Percentiles rank a stretch among this genome's conserved stretches.
Evolutionary conservation across 495 filamentous ascomycete genomes (phyloP).

Genomic region (Terfezia boudieri): DNA sequence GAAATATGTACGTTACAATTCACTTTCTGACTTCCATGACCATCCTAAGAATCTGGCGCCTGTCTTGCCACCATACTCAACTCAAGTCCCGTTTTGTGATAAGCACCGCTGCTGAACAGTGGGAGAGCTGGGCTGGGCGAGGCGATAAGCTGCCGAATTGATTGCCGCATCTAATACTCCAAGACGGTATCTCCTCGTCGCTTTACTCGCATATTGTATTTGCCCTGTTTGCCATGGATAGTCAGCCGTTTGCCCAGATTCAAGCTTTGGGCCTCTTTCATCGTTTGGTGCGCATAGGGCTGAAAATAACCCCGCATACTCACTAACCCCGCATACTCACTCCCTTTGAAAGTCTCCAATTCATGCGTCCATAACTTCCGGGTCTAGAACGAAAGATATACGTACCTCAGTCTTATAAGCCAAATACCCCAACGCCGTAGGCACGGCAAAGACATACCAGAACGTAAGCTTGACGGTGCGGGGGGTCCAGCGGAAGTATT

Average conservation of each 20-base stretch:
- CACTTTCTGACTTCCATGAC: no score
- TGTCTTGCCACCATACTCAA: no score
- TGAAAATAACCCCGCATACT: neutral
- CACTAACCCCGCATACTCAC: neutral
- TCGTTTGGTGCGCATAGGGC: neutral
- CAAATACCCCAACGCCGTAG: constrained; percentile 40
- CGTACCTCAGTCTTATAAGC: constrained; percentile 57
- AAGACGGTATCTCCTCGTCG: constrained; percentile 53
- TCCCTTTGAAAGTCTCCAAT: neutral
- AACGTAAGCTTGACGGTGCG: constrained; percentile 60
- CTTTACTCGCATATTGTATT: constrained; percentile 71
- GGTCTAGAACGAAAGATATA: neutral
- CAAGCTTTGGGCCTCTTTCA: neutral
- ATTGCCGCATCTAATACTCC: constrained; percentile 36
- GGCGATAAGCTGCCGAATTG: no score
- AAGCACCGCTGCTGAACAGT: no score
- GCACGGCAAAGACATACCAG: constrained; percentile 47
- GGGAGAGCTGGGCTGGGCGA: no score
- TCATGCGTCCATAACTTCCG: neutral
- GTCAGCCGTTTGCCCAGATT: neutral
- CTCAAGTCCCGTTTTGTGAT: no score
- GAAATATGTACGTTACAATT: no score
- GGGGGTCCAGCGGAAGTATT: constrained; percentile 83
- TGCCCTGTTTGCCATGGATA: constrained; percentile 36
- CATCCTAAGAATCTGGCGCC: no score